Conservation (phyloP, 495 filamentous ascomycete species). For the Xylona heveae region DNA sequence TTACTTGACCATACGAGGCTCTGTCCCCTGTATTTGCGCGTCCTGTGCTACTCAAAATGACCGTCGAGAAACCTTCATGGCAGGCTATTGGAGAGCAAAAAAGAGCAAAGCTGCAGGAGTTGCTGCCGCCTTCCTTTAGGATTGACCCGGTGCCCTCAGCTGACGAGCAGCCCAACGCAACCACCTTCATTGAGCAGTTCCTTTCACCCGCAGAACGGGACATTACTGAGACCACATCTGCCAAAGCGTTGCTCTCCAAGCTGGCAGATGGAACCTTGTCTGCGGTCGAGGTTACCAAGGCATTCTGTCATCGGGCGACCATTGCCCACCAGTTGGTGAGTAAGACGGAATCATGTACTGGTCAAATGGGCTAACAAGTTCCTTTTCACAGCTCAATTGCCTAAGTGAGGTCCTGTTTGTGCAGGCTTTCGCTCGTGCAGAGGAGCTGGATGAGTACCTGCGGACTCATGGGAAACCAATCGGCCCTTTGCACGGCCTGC, state of each 20-base stretch:
- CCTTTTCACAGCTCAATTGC: conserved; percentile 24
- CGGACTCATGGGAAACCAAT: conserved; percentile 22
- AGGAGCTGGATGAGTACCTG: conserved; percentile 33
- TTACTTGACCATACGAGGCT: too few relatives aligned
- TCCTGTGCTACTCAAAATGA: too few relatives aligned
- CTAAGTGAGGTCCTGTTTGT: conserved; percentile 44
- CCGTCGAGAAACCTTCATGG: too few relatives aligned
- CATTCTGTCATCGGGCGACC: conserved; percentile 33
- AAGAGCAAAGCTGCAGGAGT: too few relatives aligned
- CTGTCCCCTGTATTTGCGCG: too few relatives aligned
- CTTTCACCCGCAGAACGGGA: neutral
- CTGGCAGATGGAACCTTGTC: neutral
- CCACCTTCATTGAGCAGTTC: too few relatives aligned
- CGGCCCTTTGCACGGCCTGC: conserved; percentile 19
- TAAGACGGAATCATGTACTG: conserved; percentile 1
- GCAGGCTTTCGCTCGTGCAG: conserved; percentile 34
- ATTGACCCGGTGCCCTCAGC: too few relatives aligned
- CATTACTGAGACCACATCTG: neutral
- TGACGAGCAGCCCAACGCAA: too few relatives aligned
- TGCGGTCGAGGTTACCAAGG: conserved; percentile 23
- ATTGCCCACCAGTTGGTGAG: conserved; percentile 33
- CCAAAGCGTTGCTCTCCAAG: neutral
- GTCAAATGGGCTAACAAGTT: neutral
- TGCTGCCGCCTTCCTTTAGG: too few relatives aligned
- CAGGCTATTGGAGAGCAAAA: too few relatives aligned